phyloP scores from a whole-genome alignment of 257 asterid species.

The Solanum sitiens region DNA sequence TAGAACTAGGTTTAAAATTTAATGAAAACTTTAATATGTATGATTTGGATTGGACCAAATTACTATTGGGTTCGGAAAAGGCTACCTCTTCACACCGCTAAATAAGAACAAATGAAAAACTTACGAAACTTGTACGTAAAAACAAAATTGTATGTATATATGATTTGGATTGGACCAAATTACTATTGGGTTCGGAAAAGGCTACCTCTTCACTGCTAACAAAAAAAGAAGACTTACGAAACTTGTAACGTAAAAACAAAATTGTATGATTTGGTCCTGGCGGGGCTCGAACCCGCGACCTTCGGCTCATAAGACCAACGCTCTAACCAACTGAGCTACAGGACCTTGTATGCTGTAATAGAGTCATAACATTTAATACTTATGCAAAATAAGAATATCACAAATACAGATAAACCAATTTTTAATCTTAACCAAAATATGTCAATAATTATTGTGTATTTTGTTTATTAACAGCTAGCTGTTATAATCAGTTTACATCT shows the following conservation, averaged over 20 bases:
- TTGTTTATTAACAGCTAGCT: background rate
- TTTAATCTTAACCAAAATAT: background rate
- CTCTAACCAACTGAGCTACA: conserved; percentile 99
- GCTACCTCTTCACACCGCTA: no score
- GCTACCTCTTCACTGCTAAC: no score
- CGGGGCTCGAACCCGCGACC: conserved; percentile 99
- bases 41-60: no score
- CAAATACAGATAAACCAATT: background rate
- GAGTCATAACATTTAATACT: background rate
- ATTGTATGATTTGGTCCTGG: conserved; percentile 20
- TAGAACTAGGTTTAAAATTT: background rate
- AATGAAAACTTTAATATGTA: no score
- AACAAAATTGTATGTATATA: no score
- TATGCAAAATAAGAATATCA: background rate
- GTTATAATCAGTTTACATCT: background rate
- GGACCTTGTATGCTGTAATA: conserved; percentile 18
- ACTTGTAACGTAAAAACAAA: background rate
- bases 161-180: no score
- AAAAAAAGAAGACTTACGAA: no score
- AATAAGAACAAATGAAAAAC: background rate
- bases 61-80: no score
- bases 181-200: no score
- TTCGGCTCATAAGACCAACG: conserved; percentile 99
- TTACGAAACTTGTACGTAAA: background rate
- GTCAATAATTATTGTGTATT: background rate